Percentiles rank a stretch among this genome's conserved stretches.
Evolutionary conservation across 768 basidiomycete species (phyloP).

Genomic region (Pulveroboletus sp.): DNA sequence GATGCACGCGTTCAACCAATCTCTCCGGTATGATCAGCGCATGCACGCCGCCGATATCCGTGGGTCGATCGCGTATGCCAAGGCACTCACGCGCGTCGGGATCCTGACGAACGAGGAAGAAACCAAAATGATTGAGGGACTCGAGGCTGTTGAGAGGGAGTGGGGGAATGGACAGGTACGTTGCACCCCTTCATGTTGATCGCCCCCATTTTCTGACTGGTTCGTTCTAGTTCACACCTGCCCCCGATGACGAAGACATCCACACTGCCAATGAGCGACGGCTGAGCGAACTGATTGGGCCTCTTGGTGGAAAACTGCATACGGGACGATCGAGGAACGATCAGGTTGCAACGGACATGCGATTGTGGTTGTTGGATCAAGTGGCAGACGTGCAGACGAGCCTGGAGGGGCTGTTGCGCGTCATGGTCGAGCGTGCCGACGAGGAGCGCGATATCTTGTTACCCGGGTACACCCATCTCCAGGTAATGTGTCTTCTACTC

Average conservation of each 20-base stretch:
- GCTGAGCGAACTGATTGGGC: slow-evolving; percentile 88
- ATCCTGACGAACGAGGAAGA: slow-evolving; percentile 83
- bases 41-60: slow-evolving; percentile 92
- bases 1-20: slow-evolving; percentile 98
- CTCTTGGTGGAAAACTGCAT: slow-evolving; percentile 92
- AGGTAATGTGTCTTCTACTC: slow-evolving; percentile 48
- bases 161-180: slow-evolving; percentile 76
- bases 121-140: slow-evolving; percentile 66
- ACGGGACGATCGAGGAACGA: slow-evolving; percentile 97
- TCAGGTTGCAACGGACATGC: slow-evolving; percentile 98
- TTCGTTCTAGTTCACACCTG: slow-evolving; percentile 59
- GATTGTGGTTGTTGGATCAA: slow-evolving; percentile 89
- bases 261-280: slow-evolving; percentile 98
- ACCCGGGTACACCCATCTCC: slow-evolving; percentile 97
- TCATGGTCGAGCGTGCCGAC: slow-evolving; percentile 91
- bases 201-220: not conserved
- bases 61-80: slow-evolving; percentile 96
- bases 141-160: slow-evolving; percentile 74
- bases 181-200: too few species aligned
- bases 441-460: slow-evolving; percentile 88
- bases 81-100: slow-evolving; percentile 73
- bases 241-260: slow-evolving; percentile 96
- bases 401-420: slow-evolving; percentile 76
- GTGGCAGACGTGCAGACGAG: slow-evolving; percentile 62
- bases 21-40: slow-evolving; percentile 88